Base-by-base conservation (phyloP, 1,139 yeast species). In the Taphrina betulina region DNA sequence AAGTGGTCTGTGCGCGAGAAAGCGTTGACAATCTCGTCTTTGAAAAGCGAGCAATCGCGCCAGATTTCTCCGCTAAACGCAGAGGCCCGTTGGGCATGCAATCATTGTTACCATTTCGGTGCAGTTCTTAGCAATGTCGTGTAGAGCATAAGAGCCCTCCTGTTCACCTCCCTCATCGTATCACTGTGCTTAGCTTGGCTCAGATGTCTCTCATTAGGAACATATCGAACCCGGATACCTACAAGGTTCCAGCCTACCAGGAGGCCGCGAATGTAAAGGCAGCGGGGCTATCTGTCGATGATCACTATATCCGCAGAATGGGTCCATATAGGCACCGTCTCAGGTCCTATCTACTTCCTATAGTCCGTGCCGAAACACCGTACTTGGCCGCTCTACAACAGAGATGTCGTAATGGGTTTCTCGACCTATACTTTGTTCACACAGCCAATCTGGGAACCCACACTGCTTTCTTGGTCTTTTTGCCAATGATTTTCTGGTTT, bases 381-480 rank as follows among this genome's bases (percentile, higher is more conserved):
- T 62, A 77, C 2, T 68, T 92, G 23, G 75, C 78, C n/a, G 64
- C 65, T 2, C 70, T 87, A 60, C 98, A 92, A 58, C 57, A 56
- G 29, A 12, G 40, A 16, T 23, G 20, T n/a, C 40, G 54, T 5
- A 50, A 41, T 14, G 17, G 40, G 14, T 28, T 71, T 26, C 71
- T 83, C 57, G 96, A 90, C 69, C 68, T 76, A 44, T 92, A 85
- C 68, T 92, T 92, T 70, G 87, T 95, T 12, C 81, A 88, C 75
- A 79, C 95, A 1, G 96, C 98, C 20, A 83, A 85, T 65, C 74
- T 92, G 62, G 98, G 96, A 0, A 80, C 95, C 7, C 98, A 92
- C 69, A 88, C 96, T 0, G 92, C 92, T 67, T 92, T 92, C 68
- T 95, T 92, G 55, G 69, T 90, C 53, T 82, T 87, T 80, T 75